Percentiles rank a stretch among this genome's conserved stretches.
These are phyloP conservation scores for Venturia aucupariae DNA, from an alignment of 2,329 filamentous ascomycete species.

Conservation along the genomic window DNA sequence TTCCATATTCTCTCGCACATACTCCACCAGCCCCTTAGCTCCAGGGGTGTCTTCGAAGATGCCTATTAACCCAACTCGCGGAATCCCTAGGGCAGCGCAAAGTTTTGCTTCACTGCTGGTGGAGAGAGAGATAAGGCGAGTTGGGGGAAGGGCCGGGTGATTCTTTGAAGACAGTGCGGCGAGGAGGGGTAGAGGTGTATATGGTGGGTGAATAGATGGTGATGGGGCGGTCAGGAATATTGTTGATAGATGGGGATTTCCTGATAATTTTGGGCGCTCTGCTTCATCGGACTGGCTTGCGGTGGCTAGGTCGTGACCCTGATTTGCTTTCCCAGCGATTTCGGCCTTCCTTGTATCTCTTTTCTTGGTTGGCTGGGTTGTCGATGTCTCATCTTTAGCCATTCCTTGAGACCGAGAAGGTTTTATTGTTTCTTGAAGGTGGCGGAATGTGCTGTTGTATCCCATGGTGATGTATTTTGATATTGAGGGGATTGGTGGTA, in stretches of 20 bases:
- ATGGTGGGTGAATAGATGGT: slow-evolving; percentile 32
- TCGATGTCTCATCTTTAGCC: background rate
- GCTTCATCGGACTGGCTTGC: background rate
- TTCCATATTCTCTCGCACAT: slow-evolving; percentile 44
- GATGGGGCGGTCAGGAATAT: background rate
- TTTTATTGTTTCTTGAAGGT: slow-evolving; percentile 37
- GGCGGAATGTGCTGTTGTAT: slow-evolving; percentile 52
- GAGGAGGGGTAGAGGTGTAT: slow-evolving; percentile 51
- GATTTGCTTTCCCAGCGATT: background rate
- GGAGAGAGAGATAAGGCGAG: slow-evolving; percentile 54
- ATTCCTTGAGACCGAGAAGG: background rate
- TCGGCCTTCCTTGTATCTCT: background rate
- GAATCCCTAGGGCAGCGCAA: slow-evolving; percentile 48
- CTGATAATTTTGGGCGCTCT: background rate
- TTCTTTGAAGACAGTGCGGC: slow-evolving; percentile 41
- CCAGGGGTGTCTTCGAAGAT: slow-evolving; percentile 49
- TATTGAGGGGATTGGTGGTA: slow-evolving; percentile 43
- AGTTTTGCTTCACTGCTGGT: slow-evolving; percentile 50
- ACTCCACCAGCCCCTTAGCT: slow-evolving; percentile 47
- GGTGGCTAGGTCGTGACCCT: background rate
- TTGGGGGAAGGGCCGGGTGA: slow-evolving; percentile 31
- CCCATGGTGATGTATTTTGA: slow-evolving; percentile 53
- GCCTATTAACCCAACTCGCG: slow-evolving; percentile 56
- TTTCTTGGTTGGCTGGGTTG: background rate
- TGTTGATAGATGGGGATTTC: background rate